phyloP scores from a whole-genome alignment of 2,329 filamentous ascomycete species.

The Sarocladium oryzae region DNA sequence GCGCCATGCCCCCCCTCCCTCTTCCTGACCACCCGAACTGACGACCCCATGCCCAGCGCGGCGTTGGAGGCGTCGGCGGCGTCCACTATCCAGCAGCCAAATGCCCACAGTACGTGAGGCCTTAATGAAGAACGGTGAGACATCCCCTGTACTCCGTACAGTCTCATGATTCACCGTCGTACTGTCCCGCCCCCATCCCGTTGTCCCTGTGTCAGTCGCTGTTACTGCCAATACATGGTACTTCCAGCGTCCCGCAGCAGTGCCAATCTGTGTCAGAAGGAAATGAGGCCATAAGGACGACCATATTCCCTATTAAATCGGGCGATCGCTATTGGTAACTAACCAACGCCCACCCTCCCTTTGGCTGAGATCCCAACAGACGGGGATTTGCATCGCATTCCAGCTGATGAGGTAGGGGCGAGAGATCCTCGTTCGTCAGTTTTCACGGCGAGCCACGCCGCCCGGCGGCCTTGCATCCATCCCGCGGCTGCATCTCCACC shows the following conservation, averaged over 20 bases:
- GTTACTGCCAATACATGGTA: not conserved
- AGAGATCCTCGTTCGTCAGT: not conserved
- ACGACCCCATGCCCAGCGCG: constrained; percentile 6
- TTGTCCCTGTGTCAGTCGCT: constrained; percentile 1
- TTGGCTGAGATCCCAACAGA: not conserved
- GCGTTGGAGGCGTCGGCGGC: constrained; percentile 7
- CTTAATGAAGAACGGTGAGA: constrained; percentile 7
- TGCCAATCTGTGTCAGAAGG: constrained; percentile 7
- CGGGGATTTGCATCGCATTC: not conserved
- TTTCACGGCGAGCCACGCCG: not conserved
- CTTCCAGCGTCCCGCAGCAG: not conserved
- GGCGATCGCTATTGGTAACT: not conserved
- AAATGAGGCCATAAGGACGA: not conserved
- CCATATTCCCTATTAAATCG: not conserved
- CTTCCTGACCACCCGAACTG: constrained; percentile 2
- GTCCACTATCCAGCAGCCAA: constrained; percentile 4
- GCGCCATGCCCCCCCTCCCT: constrained; percentile 7
- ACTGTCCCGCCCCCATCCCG: not conserved
- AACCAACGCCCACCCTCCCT: not conserved
- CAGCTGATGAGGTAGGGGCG: constrained; percentile 4
- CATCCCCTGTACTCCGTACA: constrained; percentile 6
- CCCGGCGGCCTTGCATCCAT: not conserved
- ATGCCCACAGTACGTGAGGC: not conserved
- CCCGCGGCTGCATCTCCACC: not conserved
- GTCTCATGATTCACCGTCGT: constrained; percentile 6